Evolutionary conservation across 495 filamentous ascomycete species (phyloP).

Genomic region (Aspergillus avenaceus): DNA sequence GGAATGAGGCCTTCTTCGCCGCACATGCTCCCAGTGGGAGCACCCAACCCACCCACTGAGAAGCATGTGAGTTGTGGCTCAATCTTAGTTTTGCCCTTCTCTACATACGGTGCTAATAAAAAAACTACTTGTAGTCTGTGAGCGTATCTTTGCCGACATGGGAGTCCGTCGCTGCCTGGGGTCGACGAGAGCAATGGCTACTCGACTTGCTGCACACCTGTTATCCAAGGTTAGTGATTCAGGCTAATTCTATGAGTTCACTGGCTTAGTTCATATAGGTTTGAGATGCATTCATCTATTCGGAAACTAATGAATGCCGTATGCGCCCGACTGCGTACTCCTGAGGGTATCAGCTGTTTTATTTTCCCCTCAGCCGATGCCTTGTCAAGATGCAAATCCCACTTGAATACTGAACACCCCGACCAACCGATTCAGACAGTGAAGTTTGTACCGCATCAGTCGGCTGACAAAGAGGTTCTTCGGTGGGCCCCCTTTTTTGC

Average conservation of each 20-base stretch:
- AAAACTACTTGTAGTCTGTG: not conserved
- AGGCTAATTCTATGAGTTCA: not conserved
- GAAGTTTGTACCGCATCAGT: not conserved
- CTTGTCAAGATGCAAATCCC: not conserved
- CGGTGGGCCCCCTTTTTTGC: not conserved
- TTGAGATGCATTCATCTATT: not conserved
- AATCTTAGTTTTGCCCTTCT: not conserved
- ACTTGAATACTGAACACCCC: not conserved
- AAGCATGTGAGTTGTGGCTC: conserved; percentile 1
- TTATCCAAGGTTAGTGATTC: conserved; percentile 5
- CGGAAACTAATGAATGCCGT: not conserved
- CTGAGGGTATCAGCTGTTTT: not conserved
- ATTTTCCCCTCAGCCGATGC: not conserved
- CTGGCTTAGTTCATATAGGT: not conserved
- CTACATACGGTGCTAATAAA: not conserved
- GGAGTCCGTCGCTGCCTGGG: conserved; percentile 4
- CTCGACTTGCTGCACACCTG: conserved; percentile 7
- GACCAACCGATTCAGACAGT: not conserved
- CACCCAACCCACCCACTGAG: not conserved
- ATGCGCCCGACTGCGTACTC: not conserved
- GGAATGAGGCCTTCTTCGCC: not conserved
- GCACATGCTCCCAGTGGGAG: not conserved
- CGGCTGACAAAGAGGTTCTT: not conserved
- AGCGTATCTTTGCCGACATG: conserved; percentile 15
- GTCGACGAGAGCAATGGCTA: not conserved